phyloP scores from a whole-genome alignment of 805 yeast genomes.

The Wickerhamomyces strasburgensis region DNA sequence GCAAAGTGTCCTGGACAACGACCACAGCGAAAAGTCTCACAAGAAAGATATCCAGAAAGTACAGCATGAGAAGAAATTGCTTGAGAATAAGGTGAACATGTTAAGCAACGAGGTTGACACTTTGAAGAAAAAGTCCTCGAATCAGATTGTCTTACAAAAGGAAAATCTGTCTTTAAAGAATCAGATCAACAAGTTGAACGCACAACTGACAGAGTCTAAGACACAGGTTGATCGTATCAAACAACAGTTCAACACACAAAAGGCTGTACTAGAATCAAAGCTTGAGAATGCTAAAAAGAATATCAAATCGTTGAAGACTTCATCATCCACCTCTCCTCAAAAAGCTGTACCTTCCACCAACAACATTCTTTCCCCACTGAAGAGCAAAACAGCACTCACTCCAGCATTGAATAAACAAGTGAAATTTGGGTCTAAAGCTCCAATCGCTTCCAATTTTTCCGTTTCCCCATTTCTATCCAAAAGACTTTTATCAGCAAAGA shows the following conservation, averaged over 20 bases:
- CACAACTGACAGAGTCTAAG: slow-evolving; percentile 27
- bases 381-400: slow-evolving; percentile 7
- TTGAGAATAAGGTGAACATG: slow-evolving; percentile 18
- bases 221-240: slow-evolving; percentile 28
- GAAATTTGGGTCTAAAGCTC: slow-evolving; percentile 9
- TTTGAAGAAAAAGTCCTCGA: slow-evolving; percentile 21
- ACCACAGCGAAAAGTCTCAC: slow-evolving; percentile 11
- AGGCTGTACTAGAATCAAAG: slow-evolving; percentile 31
- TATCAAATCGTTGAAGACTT: slow-evolving; percentile 23
- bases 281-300: slow-evolving; percentile 30
- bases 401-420: neutral
- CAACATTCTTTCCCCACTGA: slow-evolving; percentile 13
- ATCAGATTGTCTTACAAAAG: slow-evolving; percentile 16
- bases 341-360: slow-evolving; percentile 2
- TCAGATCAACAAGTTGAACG: slow-evolving; percentile 30
- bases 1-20: slow-evolving; percentile 13
- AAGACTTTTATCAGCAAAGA: neutral
- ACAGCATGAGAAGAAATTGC: slow-evolving; percentile 20
- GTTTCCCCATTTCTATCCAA: slow-evolving; percentile 22
- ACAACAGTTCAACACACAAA: slow-evolving; percentile 30
- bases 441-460: slow-evolving; percentile 14
- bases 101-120: slow-evolving; percentile 19
- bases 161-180: slow-evolving; percentile 31
- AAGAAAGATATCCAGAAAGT: slow-evolving; percentile 19
- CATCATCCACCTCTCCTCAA: slow-evolving; percentile 7